phyloP scores from a whole-genome alignment of 768 basidiomycete genomes.

The Dentipellis sp. region DNA sequence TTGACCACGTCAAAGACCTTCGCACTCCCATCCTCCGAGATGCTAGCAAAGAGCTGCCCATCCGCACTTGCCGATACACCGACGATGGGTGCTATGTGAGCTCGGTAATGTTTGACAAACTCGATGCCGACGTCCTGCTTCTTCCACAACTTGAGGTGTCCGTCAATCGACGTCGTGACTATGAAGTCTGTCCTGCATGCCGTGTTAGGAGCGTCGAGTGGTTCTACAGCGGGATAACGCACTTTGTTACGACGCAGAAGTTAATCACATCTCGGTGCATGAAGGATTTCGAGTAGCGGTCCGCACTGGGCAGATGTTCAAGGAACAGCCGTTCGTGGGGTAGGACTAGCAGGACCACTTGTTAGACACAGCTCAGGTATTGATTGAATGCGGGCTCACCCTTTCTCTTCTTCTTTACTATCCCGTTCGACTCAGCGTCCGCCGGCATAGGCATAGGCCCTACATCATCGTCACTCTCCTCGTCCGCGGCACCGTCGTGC shows the following conservation, averaged over 20 bases:
- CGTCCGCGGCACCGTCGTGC: constrained; percentile 25
- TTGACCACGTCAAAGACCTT: constrained; percentile 98
- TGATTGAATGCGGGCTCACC: constrained; percentile 33
- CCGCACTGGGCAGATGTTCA: constrained; percentile 83
- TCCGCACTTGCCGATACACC: constrained; percentile 84
- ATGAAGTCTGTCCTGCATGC: constrained; percentile 79
- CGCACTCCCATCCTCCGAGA: constrained; percentile 85
- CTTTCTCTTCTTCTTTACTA: constrained; percentile 61
- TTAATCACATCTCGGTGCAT: constrained; percentile 95
- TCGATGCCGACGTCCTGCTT: constrained; percentile 94
- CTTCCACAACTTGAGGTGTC: constrained; percentile 98
- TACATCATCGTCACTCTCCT: constrained; percentile 67
- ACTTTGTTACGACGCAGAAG: constrained; percentile 86
- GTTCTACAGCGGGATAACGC: constrained; percentile 16
- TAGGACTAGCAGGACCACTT: constrained; percentile 48
- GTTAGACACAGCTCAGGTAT: not conserved
- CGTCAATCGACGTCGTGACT: constrained; percentile 91
- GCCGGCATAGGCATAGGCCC: constrained; percentile 84
- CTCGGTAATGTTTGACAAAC: constrained; percentile 97
- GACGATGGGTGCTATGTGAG: constrained; percentile 73
- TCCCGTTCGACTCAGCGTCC: constrained; percentile 26
- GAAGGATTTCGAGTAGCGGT: constrained; percentile 95
- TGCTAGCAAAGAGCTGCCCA: constrained; percentile 84
- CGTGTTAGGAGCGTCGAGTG: too few relatives aligned
- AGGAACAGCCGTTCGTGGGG: constrained; percentile 91